Evolutionary conservation across 2,329 filamentous ascomycete species (phyloP).

Genomic region (Bipolaris oryzae): DNA sequence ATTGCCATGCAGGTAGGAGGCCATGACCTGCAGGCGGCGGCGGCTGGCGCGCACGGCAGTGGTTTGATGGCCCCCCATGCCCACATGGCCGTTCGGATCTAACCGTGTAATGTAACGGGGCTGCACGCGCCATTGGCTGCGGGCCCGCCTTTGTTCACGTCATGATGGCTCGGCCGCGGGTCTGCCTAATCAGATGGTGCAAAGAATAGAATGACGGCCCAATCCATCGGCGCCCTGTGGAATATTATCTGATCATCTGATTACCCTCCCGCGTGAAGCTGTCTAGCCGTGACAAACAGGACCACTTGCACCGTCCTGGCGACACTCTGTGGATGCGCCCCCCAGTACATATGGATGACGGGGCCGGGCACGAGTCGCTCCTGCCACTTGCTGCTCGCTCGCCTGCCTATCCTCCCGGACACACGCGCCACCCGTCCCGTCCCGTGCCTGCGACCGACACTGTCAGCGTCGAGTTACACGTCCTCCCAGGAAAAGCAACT

Average conservation of each 20-base stretch:
- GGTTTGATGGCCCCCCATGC: not conserved
- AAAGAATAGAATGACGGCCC: slow-evolving; percentile 1
- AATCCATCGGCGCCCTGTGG: slow-evolving; percentile 5
- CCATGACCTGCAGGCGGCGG: too few species aligned
- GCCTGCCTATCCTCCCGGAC: slow-evolving; percentile 25
- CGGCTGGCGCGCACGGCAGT: not conserved
- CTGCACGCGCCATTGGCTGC: not conserved
- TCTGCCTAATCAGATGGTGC: slow-evolving; percentile 32
- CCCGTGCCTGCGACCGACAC: slow-evolving; percentile 29
- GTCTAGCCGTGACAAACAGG: slow-evolving; percentile 30
- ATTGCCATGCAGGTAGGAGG: too few species aligned
- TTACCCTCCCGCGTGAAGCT: slow-evolving; percentile 25
- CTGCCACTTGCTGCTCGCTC: slow-evolving; percentile 26
- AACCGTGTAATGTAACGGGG: not conserved
- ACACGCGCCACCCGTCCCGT: slow-evolving; percentile 27
- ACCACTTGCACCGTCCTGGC: slow-evolving; percentile 28
- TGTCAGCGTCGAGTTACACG: slow-evolving; percentile 43
- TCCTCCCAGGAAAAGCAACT: slow-evolving; percentile 35
- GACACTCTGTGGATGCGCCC: slow-evolving; percentile 24
- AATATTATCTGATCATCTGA: slow-evolving; percentile 38
- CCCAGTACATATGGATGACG: slow-evolving; percentile 35
- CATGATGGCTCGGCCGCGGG: not conserved
- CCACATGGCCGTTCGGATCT: not conserved
- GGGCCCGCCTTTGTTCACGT: slow-evolving; percentile 1
- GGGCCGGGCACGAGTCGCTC: slow-evolving; percentile 21